Base-by-base conservation (phyloP, 2,329 filamentous ascomycete species). In the Aureobasidium sp. region DNA sequence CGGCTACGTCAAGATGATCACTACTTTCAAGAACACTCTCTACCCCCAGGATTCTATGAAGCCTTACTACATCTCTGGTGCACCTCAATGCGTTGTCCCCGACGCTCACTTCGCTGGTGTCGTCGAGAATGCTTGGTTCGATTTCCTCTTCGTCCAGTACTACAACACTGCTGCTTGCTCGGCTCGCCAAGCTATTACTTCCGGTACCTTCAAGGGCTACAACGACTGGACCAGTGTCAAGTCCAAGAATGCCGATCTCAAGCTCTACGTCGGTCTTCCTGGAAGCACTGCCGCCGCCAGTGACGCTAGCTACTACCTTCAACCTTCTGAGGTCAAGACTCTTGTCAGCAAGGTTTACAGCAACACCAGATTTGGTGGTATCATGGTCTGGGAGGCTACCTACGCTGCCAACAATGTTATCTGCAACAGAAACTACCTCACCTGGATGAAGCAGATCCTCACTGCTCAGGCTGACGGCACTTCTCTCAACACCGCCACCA, bases 301-400 rank as follows among this genome's bases (percentile, higher is more conserved):
- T 24, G 52, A 68, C 17, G 67, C 69, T 0, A 51, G 57, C 37
- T 76, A 75, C 67, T 85, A 84, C 67, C 70, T 85, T 17, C 70
- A 69, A 1, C 79, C 79, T 0, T 63, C 67, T 0, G 76, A 84
- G 63, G 81, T 78, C 2, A 70, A 77, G 59, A 67, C 68, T 2
- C 66, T 85, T 59, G 71, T 84, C 27, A 66, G 71, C n/a, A 67
- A 71, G 46, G 80, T 77, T 65, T 75, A 75, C 64, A 69, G 68
- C 17, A 69, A 73, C 26, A 62, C 73, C 26, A 72, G 71, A 1
- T 85, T 85, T 65, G 83, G 82, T 44, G 84, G 84, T 72, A 74
- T 84, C 44, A 85, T 85, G 82, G 69, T 85, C 5, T 85, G 81
- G 81, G 82, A 84, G 59, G 80, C 81, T 5, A 81, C 79, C 1